These are phyloP conservation scores for Lupinus albus DNA, from an alignment of 306 rosid species.

Conservation along the genomic window DNA sequence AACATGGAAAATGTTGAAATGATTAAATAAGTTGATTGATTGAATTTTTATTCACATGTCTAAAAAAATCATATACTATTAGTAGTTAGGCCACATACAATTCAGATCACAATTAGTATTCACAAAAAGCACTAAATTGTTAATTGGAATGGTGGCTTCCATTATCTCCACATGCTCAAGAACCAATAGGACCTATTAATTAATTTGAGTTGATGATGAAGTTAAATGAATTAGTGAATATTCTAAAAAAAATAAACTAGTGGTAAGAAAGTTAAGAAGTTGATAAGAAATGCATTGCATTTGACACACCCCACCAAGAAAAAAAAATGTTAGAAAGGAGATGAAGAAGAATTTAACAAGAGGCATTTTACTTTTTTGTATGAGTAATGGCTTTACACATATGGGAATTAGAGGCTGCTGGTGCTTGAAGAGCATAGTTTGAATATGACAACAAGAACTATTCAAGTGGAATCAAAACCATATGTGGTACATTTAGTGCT, in stretches of 20 bases:
- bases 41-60: background rate
- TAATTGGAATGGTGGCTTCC: conserved; percentile 37
- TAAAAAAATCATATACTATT: background rate
- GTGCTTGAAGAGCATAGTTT: conserved; percentile 28
- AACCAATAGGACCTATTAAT: conserved; percentile 3
- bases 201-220: conserved; percentile 3
- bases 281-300: conserved; percentile 11
- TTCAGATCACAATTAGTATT: conserved; percentile 7
- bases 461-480: conserved; percentile 34
- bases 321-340: background rate
- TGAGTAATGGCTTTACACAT: conserved; percentile 20
- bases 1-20: conserved; percentile 33
- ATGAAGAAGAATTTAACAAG: background rate
- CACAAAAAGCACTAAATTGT: conserved; percentile 1
- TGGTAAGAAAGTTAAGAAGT: conserved; percentile 8
- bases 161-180: conserved; percentile 38
- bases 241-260: background rate
- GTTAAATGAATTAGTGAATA: conserved; percentile 16
- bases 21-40: background rate
- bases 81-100: conserved; percentile 21
- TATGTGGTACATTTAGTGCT: conserved; percentile 26
- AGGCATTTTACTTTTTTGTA: conserved; percentile 5
- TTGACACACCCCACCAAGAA: conserved; percentile 5
- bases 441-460: conserved; percentile 28
- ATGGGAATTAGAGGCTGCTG: conserved; percentile 10